phyloP scores from a whole-genome alignment of 306 rosid species.

The Cucumis cinereus region DNA sequence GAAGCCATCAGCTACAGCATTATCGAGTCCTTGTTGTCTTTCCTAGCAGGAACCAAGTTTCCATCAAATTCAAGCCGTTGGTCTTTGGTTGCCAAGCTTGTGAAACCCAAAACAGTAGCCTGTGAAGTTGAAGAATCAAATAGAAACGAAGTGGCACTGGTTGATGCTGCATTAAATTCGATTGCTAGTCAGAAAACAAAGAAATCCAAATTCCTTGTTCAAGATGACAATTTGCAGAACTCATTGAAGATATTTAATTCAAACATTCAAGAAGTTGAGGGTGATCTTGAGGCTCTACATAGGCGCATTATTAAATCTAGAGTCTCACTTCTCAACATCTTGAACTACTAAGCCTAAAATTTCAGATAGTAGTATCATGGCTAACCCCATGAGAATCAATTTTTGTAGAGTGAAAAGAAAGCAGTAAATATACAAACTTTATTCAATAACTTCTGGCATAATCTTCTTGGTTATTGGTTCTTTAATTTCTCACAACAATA shows the following conservation, averaged over 20 bases:
- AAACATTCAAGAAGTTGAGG: constrained; percentile 22
- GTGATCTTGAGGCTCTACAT: constrained; percentile 10
- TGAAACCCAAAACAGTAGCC: constrained; percentile 19
- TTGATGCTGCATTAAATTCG: constrained; percentile 5
- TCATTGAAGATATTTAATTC: constrained; percentile 5
- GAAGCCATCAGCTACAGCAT: constrained; percentile 6
- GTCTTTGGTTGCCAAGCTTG: constrained; percentile 18
- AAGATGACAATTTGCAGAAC: constrained; percentile 3
- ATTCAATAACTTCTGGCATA: neutral
- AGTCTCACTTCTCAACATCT: constrained; percentile 25
- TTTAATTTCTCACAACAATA: neutral
- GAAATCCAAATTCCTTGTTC: neutral
- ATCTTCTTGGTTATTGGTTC: neutral
- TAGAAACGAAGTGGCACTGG: constrained; percentile 11
- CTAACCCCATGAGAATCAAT: neutral
- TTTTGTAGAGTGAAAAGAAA: constrained; percentile 6
- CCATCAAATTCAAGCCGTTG: constrained; percentile 9
- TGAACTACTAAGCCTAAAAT: constrained; percentile 7
- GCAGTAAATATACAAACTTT: constrained; percentile 2
- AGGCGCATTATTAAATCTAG: constrained; percentile 25
- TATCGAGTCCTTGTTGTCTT: constrained; percentile 11
- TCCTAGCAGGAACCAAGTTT: constrained; percentile 11
- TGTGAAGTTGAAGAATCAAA: constrained; percentile 3
- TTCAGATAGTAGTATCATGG: neutral
- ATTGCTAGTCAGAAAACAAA: constrained; percentile 9